phyloP scores from a whole-genome alignment of 2,329 filamentous ascomycete genomes.

The Xylaria sp. region DNA sequence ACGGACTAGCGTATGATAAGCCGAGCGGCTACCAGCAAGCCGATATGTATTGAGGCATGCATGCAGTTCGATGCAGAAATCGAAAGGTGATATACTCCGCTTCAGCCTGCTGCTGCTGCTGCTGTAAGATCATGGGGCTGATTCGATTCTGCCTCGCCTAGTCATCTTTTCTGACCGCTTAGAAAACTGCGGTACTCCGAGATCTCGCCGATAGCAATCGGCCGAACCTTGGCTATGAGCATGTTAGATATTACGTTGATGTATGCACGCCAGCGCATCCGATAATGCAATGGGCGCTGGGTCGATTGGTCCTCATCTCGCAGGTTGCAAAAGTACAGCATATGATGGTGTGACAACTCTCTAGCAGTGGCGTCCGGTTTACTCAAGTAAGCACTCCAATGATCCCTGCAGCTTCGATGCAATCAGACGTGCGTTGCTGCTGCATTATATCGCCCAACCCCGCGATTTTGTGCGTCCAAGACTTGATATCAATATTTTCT shows the following conservation, averaged over 20 bases:
- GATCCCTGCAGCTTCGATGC: not conserved
- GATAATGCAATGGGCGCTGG: not conserved
- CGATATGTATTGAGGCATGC: slow-evolving; percentile 1
- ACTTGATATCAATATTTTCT: not conserved
- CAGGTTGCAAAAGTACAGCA: not conserved
- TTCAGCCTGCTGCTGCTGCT: not conserved
- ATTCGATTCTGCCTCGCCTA: not conserved
- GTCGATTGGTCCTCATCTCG: not conserved
- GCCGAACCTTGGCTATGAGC: not conserved
- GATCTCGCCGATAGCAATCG: not conserved
- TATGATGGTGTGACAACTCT: not conserved
- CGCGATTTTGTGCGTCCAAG: not conserved
- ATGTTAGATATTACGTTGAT: not conserved
- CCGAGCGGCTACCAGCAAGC: not conserved
- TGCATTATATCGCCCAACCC: not conserved
- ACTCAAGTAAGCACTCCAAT: not conserved
- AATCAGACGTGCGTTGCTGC: not conserved
- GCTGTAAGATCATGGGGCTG: not conserved
- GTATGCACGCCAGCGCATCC: not conserved
- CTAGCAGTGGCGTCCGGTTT: not conserved
- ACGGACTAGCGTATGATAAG: not conserved
- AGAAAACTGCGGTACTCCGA: not conserved
- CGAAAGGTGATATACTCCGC: not conserved
- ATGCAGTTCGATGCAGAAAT: not conserved
- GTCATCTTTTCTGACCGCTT: not conserved